These are phyloP conservation scores for Climacium dendroides DNA, from an alignment of 225 moss, liverwort and hornwort genomes.

Conservation along the genomic window DNA sequence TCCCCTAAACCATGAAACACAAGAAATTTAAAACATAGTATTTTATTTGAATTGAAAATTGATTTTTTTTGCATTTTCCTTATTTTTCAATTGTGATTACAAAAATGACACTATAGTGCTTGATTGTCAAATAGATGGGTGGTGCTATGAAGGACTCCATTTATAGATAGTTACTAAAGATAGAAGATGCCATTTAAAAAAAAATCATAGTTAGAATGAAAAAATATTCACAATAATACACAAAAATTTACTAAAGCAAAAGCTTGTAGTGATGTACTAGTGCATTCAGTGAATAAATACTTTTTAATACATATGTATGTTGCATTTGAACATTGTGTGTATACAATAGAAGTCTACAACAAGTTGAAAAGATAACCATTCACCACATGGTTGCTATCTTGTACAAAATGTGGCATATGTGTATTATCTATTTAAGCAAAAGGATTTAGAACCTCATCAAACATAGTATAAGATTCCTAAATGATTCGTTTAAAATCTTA, in stretches of 20 bases:
- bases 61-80: not conserved
- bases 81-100: not conserved
- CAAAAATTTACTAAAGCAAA: not conserved
- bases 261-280: no score
- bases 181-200: not conserved
- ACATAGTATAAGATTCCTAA: no score
- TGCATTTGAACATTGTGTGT: not conserved
- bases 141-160: not conserved
- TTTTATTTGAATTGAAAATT: not conserved
- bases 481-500: no score
- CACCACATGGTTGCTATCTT: no score
- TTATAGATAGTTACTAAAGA: not conserved
- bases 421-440: no score
- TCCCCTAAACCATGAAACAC: no score
- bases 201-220: not conserved
- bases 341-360: not conserved
- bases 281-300: not conserved
- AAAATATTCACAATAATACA: not conserved
- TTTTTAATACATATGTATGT: not conserved
- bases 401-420: no score
- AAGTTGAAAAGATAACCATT: not conserved
- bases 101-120: not conserved
- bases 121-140: accelerated
- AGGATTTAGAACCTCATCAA: no score
- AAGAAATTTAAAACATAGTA: no score